Conservation (phyloP, 2,329 filamentous ascomycete species). For the Fusarium sp. region DNA sequence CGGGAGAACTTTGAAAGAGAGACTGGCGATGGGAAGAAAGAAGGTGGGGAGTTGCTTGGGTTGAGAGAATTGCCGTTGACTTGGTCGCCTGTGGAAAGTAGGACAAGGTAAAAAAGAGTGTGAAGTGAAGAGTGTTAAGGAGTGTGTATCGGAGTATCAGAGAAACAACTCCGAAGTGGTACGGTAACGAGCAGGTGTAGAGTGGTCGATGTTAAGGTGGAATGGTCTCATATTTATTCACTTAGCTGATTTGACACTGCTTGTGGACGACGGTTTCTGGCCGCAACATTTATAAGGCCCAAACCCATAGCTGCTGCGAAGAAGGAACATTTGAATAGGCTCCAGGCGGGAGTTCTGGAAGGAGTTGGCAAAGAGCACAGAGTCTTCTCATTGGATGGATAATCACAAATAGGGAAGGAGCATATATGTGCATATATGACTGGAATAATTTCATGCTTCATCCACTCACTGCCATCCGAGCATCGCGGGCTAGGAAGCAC, state of each 20-base stretch:
- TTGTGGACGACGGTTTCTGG: background rate
- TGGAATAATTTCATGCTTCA: background rate
- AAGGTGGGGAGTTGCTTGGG: background rate
- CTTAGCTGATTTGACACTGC: background rate
- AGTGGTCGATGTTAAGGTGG: constrained; percentile 6
- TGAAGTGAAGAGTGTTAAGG: constrained; percentile 28
- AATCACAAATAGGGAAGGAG: constrained; percentile 2
- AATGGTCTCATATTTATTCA: constrained; percentile 11
- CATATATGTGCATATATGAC: constrained; percentile 4
- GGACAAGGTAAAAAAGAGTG: constrained; percentile 33
- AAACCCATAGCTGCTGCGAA: background rate
- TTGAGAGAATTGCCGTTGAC: constrained; percentile 16
- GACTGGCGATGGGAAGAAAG: background rate
- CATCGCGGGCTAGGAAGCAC: background rate
- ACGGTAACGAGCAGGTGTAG: constrained; percentile 22
- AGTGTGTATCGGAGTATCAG: constrained; percentile 28
- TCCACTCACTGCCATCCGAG: background rate
- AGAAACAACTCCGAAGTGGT: constrained; percentile 28
- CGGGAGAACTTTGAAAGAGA: background rate
- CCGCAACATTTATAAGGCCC: background rate
- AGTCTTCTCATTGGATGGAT: background rate
- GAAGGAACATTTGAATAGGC: background rate
- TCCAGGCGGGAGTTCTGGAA: constrained; percentile 17
- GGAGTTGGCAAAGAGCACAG: background rate
- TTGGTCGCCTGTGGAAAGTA: constrained; percentile 27